Base-by-base conservation (phyloP, 257 asterid species). In the Solanum sejunctum region DNA sequence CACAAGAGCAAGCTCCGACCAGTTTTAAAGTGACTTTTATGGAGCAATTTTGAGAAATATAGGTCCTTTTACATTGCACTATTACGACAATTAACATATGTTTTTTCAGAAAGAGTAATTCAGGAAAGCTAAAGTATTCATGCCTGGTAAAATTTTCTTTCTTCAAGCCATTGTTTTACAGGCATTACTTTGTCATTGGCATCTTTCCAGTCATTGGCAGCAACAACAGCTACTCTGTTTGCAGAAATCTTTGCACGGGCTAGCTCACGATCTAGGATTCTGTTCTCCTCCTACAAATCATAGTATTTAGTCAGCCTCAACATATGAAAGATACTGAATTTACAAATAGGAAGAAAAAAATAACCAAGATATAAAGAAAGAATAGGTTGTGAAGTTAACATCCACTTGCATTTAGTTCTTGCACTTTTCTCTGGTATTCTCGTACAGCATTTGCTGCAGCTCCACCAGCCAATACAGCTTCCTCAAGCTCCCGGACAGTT, bases 161-260 rank as follows among this genome's bases (percentile, higher is more conserved):
- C 99, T 88, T 96, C 99, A 83, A 96, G 97, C 98, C 99, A 96
- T 85, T 94, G 98, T 85, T 94, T 96, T 82, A 96, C 98, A 17
- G 99, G 99, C 99, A 96, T 96, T 72, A 96, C 99, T 93, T 94
- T 96, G 91, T 96, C 98, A 84, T 83, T 93, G 58, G 95, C 94
- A 89, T 96, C 99, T 90, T 96, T 96, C 98, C 98, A 96, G 81
- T 96, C 99, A 87, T 96, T 96, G 32, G 99, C 98, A 84, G 94
- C 98, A 60, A 96, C 99, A 84, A 91, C 93, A 81, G 97, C 98
- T 32, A 96, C 99, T 83, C 99, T 95, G 84, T 96, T 96, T 88
- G 98, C 99, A 10, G 98, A 93, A 78, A 94, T 92, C 91, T 96
- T 96, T 79, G 98, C 97, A 85, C 98, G 98, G 81, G 97, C 98